A percentile compares a stretch with the other conserved stretches of the same genome.
phyloP scores from a whole-genome alignment of 1,284 basidiomycete species.

The Sutorius eximius region DNA sequence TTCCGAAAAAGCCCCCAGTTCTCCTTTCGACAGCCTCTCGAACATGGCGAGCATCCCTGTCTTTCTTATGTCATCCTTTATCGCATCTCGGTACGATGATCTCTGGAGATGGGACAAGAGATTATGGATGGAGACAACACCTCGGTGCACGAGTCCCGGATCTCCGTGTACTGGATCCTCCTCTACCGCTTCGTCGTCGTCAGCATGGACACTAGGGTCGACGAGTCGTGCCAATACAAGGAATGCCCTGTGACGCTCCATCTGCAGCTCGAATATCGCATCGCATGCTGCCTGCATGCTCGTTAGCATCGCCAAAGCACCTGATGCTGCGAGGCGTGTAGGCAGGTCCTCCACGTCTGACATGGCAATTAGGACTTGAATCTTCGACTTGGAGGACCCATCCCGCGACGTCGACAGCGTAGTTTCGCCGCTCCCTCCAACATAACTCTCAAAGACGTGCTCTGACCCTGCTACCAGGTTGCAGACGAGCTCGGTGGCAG shows the following conservation, averaged over 20 bases:
- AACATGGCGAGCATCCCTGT: constrained; percentile 53
- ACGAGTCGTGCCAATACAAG: constrained; percentile 64
- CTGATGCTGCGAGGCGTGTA: constrained; percentile 83
- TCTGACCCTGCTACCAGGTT: constrained; percentile 85
- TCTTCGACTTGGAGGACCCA: constrained; percentile 52
- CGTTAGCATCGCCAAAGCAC: constrained; percentile 80
- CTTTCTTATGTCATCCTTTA: constrained; percentile 51
- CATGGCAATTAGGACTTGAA: constrained; percentile 83
- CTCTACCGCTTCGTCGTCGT: constrained; percentile 33
- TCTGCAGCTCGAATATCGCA: constrained; percentile 61
- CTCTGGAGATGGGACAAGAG: constrained; percentile 52
- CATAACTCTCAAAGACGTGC: constrained; percentile 70
- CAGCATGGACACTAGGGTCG: constrained; percentile 45
- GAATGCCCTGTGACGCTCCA: constrained; percentile 58
- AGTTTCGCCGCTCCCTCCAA: constrained; percentile 39
- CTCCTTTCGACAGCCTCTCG: constrained; percentile 45
- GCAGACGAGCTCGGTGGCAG: constrained; percentile 90
- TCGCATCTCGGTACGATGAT: constrained; percentile 36
- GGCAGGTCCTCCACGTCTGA: constrained; percentile 81
- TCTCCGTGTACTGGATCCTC: constrained; percentile 39
- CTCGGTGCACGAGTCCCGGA: constrained; percentile 72
- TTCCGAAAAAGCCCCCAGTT: constrained; percentile 31
- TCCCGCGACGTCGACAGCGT: constrained; percentile 48
- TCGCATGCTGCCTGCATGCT: constrained; percentile 60
- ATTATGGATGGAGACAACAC: constrained; percentile 69